phyloP scores from a whole-genome alignment of 192 early-diverging fungal genomes.

The Backusella parvicylindrica region DNA sequence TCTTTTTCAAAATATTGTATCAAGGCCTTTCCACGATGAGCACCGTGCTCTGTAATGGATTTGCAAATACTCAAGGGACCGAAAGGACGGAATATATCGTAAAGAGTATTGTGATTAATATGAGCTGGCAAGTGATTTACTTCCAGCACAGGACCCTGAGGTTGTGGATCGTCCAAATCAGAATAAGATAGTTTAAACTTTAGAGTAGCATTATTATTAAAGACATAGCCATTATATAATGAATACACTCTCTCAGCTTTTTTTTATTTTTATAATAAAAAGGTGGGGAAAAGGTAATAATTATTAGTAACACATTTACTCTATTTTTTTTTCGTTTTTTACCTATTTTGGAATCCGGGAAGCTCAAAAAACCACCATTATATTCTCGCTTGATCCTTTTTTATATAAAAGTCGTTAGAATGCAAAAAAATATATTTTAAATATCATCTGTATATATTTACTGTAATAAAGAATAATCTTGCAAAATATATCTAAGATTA shows the following conservation, averaged over 20 bases:
- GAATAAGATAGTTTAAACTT: conserved; percentile 19
- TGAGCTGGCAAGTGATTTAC: conserved; percentile 24
- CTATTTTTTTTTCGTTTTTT: background rate
- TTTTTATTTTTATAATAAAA: conserved; percentile 2
- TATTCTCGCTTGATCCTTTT: conserved; percentile 7
- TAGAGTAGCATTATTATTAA: conserved; percentile 17
- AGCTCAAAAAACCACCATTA: conserved; percentile 11
- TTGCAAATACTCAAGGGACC: conserved; percentile 37
- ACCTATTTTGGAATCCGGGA: conserved; percentile 16
- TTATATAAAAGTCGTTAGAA: background rate
- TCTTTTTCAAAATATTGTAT: conserved; percentile 34
- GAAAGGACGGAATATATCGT: conserved; percentile 33
- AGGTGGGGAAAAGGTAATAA: background rate
- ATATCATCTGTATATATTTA: background rate
- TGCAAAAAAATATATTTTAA: background rate
- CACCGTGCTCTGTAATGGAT: conserved; percentile 16
- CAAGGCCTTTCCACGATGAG: conserved; percentile 24
- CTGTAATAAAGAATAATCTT: background rate
- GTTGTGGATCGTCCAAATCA: conserved; percentile 13
- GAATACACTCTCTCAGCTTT: conserved; percentile 39
- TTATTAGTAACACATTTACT: background rate
- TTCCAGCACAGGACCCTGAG: conserved; percentile 24
- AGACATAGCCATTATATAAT: conserved; percentile 26
- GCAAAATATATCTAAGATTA: background rate
- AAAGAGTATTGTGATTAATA: conserved; percentile 24